These are phyloP conservation scores for Paraphoma chrysanthemicola DNA, from an alignment of 2,329 filamentous ascomycete species.

Conservation along the genomic window DNA sequence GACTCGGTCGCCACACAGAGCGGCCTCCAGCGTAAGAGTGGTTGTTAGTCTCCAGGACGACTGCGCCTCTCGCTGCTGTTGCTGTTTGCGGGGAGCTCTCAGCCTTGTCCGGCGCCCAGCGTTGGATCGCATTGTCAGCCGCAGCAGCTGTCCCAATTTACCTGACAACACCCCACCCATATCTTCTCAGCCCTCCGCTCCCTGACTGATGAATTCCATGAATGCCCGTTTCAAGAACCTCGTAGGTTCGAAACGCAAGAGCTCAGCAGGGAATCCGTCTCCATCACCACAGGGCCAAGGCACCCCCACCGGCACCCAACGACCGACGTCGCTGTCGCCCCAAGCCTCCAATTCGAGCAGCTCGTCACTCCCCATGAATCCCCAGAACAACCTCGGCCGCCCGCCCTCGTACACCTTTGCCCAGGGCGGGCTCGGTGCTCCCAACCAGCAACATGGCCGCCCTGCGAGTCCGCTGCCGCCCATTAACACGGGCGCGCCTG, in stretches of 20 bases:
- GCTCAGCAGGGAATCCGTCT: constrained; percentile 61
- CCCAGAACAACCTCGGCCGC: constrained; percentile 61
- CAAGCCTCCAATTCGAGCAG: constrained; percentile 49
- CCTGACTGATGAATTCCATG: constrained; percentile 73
- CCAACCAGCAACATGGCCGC: constrained; percentile 51
- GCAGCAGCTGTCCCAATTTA: constrained; percentile 34
- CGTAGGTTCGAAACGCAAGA: constrained; percentile 81
- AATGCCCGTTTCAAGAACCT: constrained; percentile 80
- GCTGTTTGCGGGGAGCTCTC: constrained; percentile 21
- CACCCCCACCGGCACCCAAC: constrained; percentile 47
- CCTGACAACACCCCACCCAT: constrained; percentile 33
- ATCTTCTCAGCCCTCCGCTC: constrained; percentile 24
- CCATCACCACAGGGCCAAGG: constrained; percentile 40
- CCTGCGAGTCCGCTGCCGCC: constrained; percentile 63
- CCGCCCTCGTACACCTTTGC: constrained; percentile 70
- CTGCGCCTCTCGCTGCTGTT: constrained; percentile 13
- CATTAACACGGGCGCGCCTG: constrained; percentile 60
- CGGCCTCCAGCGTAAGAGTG: background rate
- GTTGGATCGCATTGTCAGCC: constrained; percentile 34
- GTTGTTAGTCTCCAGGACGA: background rate
- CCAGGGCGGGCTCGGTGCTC: constrained; percentile 44
- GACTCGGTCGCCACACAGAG: background rate
- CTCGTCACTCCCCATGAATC: constrained; percentile 60
- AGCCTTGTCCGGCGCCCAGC: constrained; percentile 32
- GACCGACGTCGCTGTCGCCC: constrained; percentile 49